Evolutionary conservation across 2,329 filamentous ascomycete genomes (phyloP).

Genomic region (Aspergillus quadricinctus): DNA sequence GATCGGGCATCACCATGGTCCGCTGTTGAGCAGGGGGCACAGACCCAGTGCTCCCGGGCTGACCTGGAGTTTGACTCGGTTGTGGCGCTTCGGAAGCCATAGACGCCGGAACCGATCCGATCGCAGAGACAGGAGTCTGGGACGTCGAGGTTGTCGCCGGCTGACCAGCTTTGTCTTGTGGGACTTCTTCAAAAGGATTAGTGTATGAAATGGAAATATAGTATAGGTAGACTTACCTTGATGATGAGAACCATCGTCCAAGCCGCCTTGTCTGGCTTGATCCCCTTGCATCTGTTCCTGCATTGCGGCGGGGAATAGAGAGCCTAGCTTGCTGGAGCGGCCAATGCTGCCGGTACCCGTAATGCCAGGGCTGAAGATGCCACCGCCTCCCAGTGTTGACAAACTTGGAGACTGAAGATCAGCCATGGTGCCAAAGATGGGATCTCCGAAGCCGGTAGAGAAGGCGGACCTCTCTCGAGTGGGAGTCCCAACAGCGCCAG

Average conservation of each 20-base stretch:
- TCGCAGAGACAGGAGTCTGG: slow-evolving; percentile 34
- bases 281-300: slow-evolving; percentile 79
- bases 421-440: slow-evolving; percentile 68
- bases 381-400: slow-evolving; percentile 38
- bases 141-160: slow-evolving; percentile 30
- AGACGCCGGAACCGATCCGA: slow-evolving; percentile 28
- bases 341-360: slow-evolving; percentile 63
- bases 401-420: slow-evolving; percentile 60
- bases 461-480: slow-evolving; percentile 53
- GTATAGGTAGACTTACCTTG: slow-evolving; percentile 41
- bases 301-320: slow-evolving; percentile 82
- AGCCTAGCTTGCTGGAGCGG: slow-evolving; percentile 76
- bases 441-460: slow-evolving; percentile 50
- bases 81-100: slow-evolving; percentile 29
- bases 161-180: slow-evolving; percentile 29
- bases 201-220: neutral
- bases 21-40: slow-evolving; percentile 66
- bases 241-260: slow-evolving; percentile 57
- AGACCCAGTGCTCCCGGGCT: slow-evolving; percentile 50
- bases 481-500: slow-evolving; percentile 72
- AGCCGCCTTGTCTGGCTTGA: slow-evolving; percentile 56
- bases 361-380: slow-evolving; percentile 61
- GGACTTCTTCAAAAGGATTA: slow-evolving; percentile 17
- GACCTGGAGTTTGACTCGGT: slow-evolving; percentile 31
- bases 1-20: slow-evolving; percentile 98